These are phyloP conservation scores for Kuraishia molischiana DNA, from an alignment of 805 yeast genomes.

Conservation along the genomic window DNA sequence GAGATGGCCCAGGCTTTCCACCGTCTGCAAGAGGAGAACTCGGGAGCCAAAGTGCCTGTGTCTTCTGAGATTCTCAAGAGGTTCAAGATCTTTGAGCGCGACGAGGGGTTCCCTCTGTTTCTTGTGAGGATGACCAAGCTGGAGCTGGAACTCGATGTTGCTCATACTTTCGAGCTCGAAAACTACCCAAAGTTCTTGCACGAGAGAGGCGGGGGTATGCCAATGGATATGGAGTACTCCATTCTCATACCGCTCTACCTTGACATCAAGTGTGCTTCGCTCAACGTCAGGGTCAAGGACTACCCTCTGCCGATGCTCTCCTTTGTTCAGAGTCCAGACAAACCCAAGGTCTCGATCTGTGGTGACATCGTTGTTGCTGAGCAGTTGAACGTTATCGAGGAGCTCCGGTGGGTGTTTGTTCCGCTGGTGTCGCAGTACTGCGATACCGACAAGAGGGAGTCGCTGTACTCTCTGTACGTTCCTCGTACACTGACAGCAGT, in stretches of 20 bases:
- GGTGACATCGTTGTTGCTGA: conserved; percentile 72
- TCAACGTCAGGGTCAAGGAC: conserved; percentile 67
- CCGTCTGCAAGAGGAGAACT: conserved; percentile 2
- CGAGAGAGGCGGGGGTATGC: conserved; percentile 76
- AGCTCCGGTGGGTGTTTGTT: conserved; percentile 48
- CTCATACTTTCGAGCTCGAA: conserved; percentile 35
- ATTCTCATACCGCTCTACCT: conserved; percentile 56
- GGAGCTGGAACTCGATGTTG: conserved; percentile 36
- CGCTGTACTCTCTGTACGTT: conserved; percentile 47
- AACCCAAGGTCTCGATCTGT: conserved; percentile 23
- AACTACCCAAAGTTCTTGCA: conserved; percentile 53
- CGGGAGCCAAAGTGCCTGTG: conserved; percentile 17
- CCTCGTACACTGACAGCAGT: conserved; percentile 72
- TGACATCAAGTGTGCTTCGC: conserved; percentile 46
- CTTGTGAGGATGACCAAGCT: conserved; percentile 38
- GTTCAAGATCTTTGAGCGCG: conserved; percentile 16
- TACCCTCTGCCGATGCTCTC: conserved; percentile 75
- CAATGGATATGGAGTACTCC: conserved; percentile 58
- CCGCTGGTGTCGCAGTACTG: conserved; percentile 43
- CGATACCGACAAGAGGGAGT: conserved; percentile 24
- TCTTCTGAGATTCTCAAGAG: conserved; percentile 13
- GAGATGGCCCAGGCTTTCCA: conserved; percentile 1
- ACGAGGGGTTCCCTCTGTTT: conserved; percentile 41
- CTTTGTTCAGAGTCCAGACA: not conserved
- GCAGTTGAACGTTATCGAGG: conserved; percentile 26